phyloP scores from a whole-genome alignment of 768 basidiomycete species.

The Candolleomyces aberdarensis region DNA sequence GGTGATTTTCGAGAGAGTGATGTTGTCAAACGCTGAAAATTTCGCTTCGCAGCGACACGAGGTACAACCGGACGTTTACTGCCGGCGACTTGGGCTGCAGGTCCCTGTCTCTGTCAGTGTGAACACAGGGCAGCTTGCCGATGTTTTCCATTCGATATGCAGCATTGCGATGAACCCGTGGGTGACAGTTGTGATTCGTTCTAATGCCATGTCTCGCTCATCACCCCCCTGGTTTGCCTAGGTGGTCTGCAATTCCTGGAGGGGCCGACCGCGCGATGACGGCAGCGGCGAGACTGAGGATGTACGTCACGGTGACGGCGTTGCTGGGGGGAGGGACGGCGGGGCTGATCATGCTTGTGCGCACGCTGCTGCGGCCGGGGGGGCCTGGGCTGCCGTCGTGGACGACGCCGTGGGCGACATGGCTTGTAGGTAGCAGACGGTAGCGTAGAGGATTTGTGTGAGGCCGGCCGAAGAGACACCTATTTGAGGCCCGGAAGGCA shows the following conservation, averaged over 20 bases:
- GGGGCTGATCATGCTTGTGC: slow-evolving; percentile 66
- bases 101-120: slow-evolving; percentile 95
- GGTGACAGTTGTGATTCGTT: slow-evolving; percentile 29
- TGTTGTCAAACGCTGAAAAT: background rate
- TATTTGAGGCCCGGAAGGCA: background rate
- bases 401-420: slow-evolving; percentile 60
- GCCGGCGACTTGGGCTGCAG: slow-evolving; percentile 81
- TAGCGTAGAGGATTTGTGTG: slow-evolving; percentile 36
- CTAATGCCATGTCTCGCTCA: slow-evolving; percentile 18
- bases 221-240: slow-evolving; percentile 19
- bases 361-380: slow-evolving; percentile 65
- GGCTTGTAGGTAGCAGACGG: slow-evolving; percentile 59
- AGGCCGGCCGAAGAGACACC: background rate
- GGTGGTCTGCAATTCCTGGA: slow-evolving; percentile 71
- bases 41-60: slow-evolving; percentile 72
- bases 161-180: slow-evolving; percentile 85
- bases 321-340: slow-evolving; percentile 71
- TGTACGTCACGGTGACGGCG: slow-evolving; percentile 71
- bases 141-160: slow-evolving; percentile 85
- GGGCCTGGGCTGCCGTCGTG: slow-evolving; percentile 49
- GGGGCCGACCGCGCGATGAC: slow-evolving; percentile 79
- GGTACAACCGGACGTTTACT: slow-evolving; percentile 98
- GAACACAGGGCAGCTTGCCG: slow-evolving; percentile 78
- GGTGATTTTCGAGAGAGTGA: slow-evolving; percentile 10
- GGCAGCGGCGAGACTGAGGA: slow-evolving; percentile 62